Evolutionary conservation across 2,329 filamentous ascomycete species (phyloP).

Genomic region (Fusarium sp.): DNA sequence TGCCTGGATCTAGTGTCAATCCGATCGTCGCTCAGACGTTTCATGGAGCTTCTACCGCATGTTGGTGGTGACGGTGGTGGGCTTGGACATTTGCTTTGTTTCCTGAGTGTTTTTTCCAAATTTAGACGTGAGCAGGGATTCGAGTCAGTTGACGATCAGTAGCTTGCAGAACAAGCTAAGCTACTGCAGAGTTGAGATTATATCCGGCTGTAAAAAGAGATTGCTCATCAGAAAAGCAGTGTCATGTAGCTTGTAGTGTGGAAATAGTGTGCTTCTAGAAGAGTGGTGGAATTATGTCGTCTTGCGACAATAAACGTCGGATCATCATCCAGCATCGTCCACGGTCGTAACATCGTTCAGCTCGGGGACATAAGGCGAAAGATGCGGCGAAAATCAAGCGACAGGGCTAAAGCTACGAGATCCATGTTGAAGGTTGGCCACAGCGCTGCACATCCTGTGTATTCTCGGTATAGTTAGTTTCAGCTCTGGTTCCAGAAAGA

Average conservation of each 20-base stretch:
- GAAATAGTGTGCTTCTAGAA: background rate
- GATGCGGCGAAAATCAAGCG: background rate
- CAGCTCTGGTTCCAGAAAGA: conserved; percentile 25
- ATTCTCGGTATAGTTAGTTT: conserved; percentile 18
- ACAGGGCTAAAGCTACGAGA: background rate
- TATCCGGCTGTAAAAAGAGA: conserved; percentile 1
- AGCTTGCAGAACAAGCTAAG: background rate
- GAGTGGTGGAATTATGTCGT: background rate
- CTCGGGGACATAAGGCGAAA: background rate
- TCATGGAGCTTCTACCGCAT: conserved; percentile 26
- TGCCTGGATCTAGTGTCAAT: conserved; percentile 25
- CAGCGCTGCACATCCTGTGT: conserved; percentile 3
- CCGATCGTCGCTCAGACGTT: conserved; percentile 35
- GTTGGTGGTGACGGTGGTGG: conserved; percentile 28
- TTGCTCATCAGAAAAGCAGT: conserved; percentile 9
- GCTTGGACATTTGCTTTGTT: conserved; percentile 30
- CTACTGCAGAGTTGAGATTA: conserved; percentile 13
- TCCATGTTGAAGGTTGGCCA: background rate
- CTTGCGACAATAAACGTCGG: background rate
- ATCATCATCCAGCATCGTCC: conserved; percentile 5
- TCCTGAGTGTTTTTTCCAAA: conserved; percentile 4
- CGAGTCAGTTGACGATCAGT: conserved; percentile 21
- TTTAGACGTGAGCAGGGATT: conserved; percentile 24
- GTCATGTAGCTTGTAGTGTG: background rate
- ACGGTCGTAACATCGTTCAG: background rate